Conservation (phyloP, 1,139 yeast species). For the Nakaseomyces bracarensis region DNA sequence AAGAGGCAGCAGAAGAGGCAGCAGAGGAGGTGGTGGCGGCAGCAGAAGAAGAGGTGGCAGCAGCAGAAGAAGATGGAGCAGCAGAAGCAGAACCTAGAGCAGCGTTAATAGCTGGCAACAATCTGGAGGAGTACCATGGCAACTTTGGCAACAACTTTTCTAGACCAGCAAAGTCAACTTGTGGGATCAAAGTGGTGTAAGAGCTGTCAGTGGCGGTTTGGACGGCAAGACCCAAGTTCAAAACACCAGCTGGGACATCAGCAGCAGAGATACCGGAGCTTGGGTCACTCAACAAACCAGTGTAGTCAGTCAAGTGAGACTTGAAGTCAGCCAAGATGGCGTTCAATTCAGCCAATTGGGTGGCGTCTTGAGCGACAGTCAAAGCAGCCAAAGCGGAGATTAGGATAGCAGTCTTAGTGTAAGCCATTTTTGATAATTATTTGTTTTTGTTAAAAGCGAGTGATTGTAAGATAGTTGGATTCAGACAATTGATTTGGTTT, state of each 20-base stretch:
- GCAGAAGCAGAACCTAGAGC: constrained; percentile 7
- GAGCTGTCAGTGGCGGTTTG: constrained; percentile 9
- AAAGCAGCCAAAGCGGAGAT: constrained; percentile 9
- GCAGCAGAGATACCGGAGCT: constrained; percentile 6
- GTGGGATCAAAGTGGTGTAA: constrained; percentile 33
- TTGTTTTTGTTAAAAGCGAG: constrained; percentile 6
- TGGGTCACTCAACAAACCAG: constrained; percentile 13
- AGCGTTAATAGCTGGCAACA: constrained; percentile 22
- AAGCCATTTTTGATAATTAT: constrained; percentile 7
- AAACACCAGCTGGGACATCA: constrained; percentile 29
- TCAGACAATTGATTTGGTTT: background rate
- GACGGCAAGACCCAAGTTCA: constrained; percentile 17
- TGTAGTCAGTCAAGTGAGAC: constrained; percentile 10
- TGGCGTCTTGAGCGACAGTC: constrained; percentile 9
- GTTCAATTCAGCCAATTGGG: constrained; percentile 11
- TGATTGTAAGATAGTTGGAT: constrained; percentile 3
- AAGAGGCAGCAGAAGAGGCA: background rate
- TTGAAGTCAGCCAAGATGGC: constrained; percentile 12
- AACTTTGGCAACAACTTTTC: constrained; percentile 35
- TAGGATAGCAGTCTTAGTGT: constrained; percentile 9
- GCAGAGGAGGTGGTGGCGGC: constrained; percentile 1
- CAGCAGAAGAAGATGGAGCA: constrained; percentile 7
- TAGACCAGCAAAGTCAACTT: constrained; percentile 27
- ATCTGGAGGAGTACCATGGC: constrained; percentile 41
- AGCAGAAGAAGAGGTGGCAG: constrained; percentile 15